Conservation (phyloP, 129 eudicot genomes). For the Oenanthe sinensis region DNA sequence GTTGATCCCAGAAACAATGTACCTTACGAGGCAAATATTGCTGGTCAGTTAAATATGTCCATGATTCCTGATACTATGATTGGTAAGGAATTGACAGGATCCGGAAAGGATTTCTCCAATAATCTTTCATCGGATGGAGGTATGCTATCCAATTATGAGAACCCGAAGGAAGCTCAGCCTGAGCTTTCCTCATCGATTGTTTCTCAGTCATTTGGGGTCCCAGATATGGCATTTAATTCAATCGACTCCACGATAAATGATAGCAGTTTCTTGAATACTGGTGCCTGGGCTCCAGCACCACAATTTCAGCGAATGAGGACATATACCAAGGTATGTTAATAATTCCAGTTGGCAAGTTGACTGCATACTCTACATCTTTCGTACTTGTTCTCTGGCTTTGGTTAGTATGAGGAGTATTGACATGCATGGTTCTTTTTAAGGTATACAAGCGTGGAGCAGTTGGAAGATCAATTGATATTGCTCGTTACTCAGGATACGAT, state of each 20-base stretch:
- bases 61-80: conserved; percentile 59
- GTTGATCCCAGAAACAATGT: conserved; percentile 40
- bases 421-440: conserved; percentile 29
- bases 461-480: conserved; percentile 86
- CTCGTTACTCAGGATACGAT: conserved; percentile 81
- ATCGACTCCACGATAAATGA: conserved; percentile 73
- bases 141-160: conserved; percentile 50
- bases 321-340: conserved; percentile 63
- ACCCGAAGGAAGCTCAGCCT: conserved; percentile 66
- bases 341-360: neutral
- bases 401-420: neutral
- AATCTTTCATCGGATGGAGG: conserved; percentile 57
- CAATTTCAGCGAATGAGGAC: conserved; percentile 85
- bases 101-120: conserved; percentile 56
- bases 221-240: conserved; percentile 79
- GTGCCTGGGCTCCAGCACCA: conserved; percentile 78
- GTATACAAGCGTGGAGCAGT: conserved; percentile 96
- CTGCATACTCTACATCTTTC: neutral
- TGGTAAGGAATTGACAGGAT: conserved; percentile 49
- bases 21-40: conserved; percentile 43
- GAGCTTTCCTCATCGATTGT: conserved; percentile 87
- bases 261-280: conserved; percentile 48
- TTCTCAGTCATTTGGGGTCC: conserved; percentile 89
- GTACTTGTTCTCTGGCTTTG: neutral
- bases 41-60: conserved; percentile 56